Conservation (phyloP, 2,329 filamentous ascomycete genomes). For the Fusarium illudens region DNA sequence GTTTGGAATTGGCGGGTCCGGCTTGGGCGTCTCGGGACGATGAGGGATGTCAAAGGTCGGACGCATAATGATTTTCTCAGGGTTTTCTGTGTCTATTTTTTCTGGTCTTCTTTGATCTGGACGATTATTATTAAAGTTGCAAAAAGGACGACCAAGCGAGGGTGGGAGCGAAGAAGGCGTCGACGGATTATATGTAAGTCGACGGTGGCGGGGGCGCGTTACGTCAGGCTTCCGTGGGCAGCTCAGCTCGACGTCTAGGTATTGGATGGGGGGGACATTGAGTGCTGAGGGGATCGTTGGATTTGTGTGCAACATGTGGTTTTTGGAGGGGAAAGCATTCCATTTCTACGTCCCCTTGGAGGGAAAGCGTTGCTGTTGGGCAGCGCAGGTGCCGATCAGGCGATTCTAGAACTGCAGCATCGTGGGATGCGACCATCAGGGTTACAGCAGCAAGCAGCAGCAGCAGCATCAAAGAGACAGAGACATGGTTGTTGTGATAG, state of each 20-base stretch:
- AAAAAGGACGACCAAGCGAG: background rate
- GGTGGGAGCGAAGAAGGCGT: conserved; percentile 13
- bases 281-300: conserved; percentile 15
- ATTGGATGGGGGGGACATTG: conserved; percentile 6
- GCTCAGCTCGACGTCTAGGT: background rate
- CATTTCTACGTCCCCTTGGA: conserved; percentile 3
- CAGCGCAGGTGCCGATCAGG: conserved; percentile 29
- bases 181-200: conserved; percentile 14
- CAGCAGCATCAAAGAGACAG: background rate
- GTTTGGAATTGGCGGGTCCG: conserved; percentile 42
- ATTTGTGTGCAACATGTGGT: conserved; percentile 16
- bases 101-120: background rate
- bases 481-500: conserved; percentile 2
- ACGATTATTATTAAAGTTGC: background rate
- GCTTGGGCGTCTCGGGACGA: conserved; percentile 47
- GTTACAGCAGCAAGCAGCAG: conserved; percentile 10
- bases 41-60: conserved; percentile 20
- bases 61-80: conserved; percentile 10
- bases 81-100: background rate
- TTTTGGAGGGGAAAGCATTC: conserved; percentile 20
- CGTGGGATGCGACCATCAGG: conserved; percentile 25
- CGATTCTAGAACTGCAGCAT: conserved; percentile 17
- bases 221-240: conserved; percentile 26
- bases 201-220: conserved; percentile 27
- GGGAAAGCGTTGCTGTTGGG: conserved; percentile 9